A percentile compares a stretch with the other conserved stretches of the same genome.
Evolutionary conservation across 2,329 filamentous ascomycete genomes (phyloP).

Genomic region (Stylonectria norvegica): DNA sequence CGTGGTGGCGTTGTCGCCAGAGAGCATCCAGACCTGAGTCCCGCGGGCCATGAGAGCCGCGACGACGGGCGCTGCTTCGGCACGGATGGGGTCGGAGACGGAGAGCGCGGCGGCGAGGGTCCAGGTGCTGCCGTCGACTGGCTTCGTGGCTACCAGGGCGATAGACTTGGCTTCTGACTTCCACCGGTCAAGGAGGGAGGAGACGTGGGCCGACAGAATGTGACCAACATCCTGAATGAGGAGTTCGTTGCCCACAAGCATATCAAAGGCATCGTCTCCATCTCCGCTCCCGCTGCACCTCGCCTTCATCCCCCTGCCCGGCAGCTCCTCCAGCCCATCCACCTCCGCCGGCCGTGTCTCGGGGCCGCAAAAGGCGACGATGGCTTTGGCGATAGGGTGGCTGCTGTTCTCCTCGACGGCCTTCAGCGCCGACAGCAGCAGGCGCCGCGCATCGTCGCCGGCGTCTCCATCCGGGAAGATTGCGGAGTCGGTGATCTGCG

Average conservation of each 20-base stretch:
- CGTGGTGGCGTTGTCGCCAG: constrained; percentile 84
- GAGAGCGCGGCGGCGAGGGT: constrained; percentile 64
- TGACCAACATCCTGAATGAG: constrained; percentile 56
- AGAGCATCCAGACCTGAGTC: constrained; percentile 85
- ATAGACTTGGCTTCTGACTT: constrained; percentile 62
- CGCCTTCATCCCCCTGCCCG: constrained; percentile 68
- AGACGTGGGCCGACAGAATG: constrained; percentile 33
- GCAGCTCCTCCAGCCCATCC: constrained; percentile 58
- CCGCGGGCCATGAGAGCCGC: constrained; percentile 60
- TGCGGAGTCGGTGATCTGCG: constrained; percentile 58
- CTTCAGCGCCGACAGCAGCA: constrained; percentile 53
- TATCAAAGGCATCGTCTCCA: constrained; percentile 34
- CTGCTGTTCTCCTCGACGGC: constrained; percentile 67
- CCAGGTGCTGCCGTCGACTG: constrained; percentile 33
- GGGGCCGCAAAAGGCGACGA: constrained; percentile 58
- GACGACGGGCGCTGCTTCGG: constrained; percentile 66
- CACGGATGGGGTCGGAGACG: constrained; percentile 76
- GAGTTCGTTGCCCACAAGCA: constrained; percentile 69
- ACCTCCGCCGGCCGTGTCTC: constrained; percentile 33
- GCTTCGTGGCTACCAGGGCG: constrained; percentile 52
- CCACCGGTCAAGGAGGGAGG: constrained; percentile 49
- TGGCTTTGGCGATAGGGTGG: constrained; percentile 70
- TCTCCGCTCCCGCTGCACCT: constrained; percentile 37
- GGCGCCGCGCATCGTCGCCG: constrained; percentile 22
- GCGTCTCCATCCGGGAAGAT: constrained; percentile 34